Base-by-base conservation (phyloP, 371 early-diverging fungal species). In the Mortierella sp. region DNA sequence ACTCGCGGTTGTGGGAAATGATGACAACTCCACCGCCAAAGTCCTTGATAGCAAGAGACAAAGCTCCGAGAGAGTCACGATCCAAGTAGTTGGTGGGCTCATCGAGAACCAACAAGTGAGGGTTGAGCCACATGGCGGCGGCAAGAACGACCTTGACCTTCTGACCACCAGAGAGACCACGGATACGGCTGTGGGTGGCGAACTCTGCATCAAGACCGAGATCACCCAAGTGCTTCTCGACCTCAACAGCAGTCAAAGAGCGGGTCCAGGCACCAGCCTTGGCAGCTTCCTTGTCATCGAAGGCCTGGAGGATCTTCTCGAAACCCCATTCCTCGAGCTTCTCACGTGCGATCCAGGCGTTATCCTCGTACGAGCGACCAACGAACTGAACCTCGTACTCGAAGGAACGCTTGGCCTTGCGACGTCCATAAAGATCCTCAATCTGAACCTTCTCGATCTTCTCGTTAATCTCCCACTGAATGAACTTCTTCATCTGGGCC, bases 91-190 rank as follows among this genome's bases (percentile, higher is more conserved):
- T 94, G 84, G 95, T 96, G 73, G 96, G 96, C 85, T 96, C 96
- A 85, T 97, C 96, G 70, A 95, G 86, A 77, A 96, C 95, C 68
- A 97, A 83, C 83, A 96, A 91, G 84, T 96, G 95, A 64, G 96
- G 96, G 72, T 89, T 87, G 85, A 91, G 89, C 94, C 94, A 94
- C 92, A 93, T 92, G 63, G 93, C 92, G 70, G 94, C 94, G 70
- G 92, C 96, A 70, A 96, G 88, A 32, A 94, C 95, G 52, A 97
- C 88, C 90, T 94, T 93, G 85, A 94, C 95, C 88, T 97, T 97
- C 83, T 97, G 96, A 65, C 96, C 96, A 84, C 96, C 96, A 69
- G 95, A 95, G 15, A 97, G 89, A 87, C 93, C 94, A 85, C 89
- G 88, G 83, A 95, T 94, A 81, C 91, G 93, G 80, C 88, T 90